A percentile compares a stretch with the other conserved stretches of the same genome.
phyloP scores from a whole-genome alignment of 2,329 filamentous ascomycete genomes.

The Penicillium sp. region DNA sequence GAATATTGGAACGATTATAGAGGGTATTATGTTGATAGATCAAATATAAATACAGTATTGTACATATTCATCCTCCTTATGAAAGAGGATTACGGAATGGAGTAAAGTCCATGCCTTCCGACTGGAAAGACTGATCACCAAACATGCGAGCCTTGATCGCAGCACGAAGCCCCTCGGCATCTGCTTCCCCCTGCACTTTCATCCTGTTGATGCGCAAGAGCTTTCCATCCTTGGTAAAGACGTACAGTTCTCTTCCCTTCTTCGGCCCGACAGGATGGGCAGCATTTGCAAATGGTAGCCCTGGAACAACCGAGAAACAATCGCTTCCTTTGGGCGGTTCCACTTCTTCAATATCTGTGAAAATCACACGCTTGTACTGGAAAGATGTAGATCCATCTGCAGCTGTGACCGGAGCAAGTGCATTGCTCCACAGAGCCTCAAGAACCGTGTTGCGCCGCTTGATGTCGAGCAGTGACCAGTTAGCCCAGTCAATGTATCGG shows the following conservation, averaged over 20 bases:
- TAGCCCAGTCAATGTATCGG: constrained; percentile 61
- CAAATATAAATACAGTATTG: constrained; percentile 5
- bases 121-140: constrained; percentile 29
- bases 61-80: constrained; percentile 21
- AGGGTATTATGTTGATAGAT: constrained; percentile 21
- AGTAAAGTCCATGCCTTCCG: constrained; percentile 26
- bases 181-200: constrained; percentile 42
- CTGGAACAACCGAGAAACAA: constrained; percentile 32
- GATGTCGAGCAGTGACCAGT: constrained; percentile 58
- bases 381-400: constrained; percentile 20
- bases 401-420: constrained; percentile 25
- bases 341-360: constrained; percentile 38
- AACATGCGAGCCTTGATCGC: constrained; percentile 44
- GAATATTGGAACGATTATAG: not conserved
- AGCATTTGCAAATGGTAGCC: constrained; percentile 38
- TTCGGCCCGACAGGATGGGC: constrained; percentile 27
- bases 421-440: constrained; percentile 65
- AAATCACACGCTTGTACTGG: constrained; percentile 38
- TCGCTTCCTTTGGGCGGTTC: constrained; percentile 26
- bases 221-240: constrained; percentile 39
- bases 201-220: constrained; percentile 38
- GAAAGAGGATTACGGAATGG: constrained; percentile 37
- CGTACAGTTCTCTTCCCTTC: constrained; percentile 32
- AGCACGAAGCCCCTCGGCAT: constrained; percentile 36
- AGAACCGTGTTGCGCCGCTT: constrained; percentile 60